These are phyloP conservation scores for Austroboletus rostrupii DNA, from an alignment of 1,284 basidiomycete genomes.

Conservation along the genomic window DNA sequence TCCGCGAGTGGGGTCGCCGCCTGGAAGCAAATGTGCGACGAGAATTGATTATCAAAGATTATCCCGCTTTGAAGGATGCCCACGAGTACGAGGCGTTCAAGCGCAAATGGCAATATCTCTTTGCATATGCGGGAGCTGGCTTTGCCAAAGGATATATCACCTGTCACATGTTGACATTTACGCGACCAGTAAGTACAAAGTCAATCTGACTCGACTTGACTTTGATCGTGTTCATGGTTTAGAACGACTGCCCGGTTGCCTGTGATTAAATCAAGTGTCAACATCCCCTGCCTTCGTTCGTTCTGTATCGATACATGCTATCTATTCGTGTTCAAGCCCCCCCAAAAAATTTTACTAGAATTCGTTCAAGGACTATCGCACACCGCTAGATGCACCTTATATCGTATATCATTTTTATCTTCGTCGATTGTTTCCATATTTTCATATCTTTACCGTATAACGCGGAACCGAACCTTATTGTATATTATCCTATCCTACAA, in stretches of 20 bases:
- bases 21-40: slow-evolving; percentile 62
- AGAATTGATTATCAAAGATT: slow-evolving; percentile 51
- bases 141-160: slow-evolving; percentile 74
- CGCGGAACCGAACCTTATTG: slow-evolving; percentile 24
- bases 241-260: slow-evolving; percentile 29
- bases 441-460: slow-evolving; percentile 8
- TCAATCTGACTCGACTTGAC: background rate
- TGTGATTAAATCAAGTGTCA: slow-evolving; percentile 24
- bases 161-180: slow-evolving; percentile 72
- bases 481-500: slow-evolving; percentile 16
- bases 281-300: slow-evolving; percentile 12
- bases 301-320: slow-evolving; percentile 23
- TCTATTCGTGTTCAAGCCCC: slow-evolving; percentile 1
- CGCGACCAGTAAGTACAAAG: slow-evolving; percentile 44
- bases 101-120: slow-evolving; percentile 75
- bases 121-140: slow-evolving; percentile 71
- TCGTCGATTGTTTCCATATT: slow-evolving; percentile 15
- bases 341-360: slow-evolving; percentile 9
- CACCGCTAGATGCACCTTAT: slow-evolving; percentile 21
- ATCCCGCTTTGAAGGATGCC: slow-evolving; percentile 51
- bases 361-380: slow-evolving; percentile 17
- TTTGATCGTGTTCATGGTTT: slow-evolving; percentile 5
- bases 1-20: slow-evolving; percentile 83
- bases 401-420: slow-evolving; percentile 17
- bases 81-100: slow-evolving; percentile 61